Evolutionary conservation across 495 filamentous ascomycete species (phyloP).

Genomic region (Podospora pseudocomata): DNA sequence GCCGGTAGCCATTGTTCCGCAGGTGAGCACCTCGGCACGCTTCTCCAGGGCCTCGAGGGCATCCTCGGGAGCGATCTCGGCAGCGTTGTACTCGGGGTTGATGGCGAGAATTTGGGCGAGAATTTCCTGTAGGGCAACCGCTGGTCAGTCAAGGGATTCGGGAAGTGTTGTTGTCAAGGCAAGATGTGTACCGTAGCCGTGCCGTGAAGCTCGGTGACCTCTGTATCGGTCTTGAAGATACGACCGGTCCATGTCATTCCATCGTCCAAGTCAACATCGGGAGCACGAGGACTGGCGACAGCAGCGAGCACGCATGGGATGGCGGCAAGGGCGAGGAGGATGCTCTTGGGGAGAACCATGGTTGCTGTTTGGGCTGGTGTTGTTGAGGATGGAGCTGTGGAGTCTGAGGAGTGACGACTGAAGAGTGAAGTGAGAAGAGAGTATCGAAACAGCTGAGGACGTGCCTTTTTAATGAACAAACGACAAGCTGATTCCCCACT

Average conservation of each 20-base stretch:
- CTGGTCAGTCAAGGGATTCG: too few species aligned
- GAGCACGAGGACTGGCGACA: background rate
- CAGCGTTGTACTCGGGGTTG: constrained; percentile 5
- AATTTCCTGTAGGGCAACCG: background rate
- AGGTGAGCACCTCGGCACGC: background rate
- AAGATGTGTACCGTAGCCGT: background rate
- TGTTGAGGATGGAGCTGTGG: background rate
- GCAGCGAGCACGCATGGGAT: background rate
- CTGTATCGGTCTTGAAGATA: background rate
- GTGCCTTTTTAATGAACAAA: too few species aligned
- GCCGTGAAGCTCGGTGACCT: background rate
- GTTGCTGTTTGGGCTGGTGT: background rate
- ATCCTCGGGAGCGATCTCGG: background rate
- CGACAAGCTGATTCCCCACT: too few species aligned
- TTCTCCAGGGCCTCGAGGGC: background rate
- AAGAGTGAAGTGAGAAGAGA: too few species aligned
- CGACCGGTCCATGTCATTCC: constrained; percentile 2
- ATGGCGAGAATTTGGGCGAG: background rate
- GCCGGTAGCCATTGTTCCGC: background rate
- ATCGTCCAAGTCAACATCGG: background rate
- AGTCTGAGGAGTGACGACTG: background rate
- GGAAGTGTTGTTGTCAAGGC: too few species aligned
- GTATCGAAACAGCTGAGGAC: too few species aligned
- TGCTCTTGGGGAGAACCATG: background rate
- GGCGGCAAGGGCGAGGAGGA: background rate